phyloP scores from a whole-genome alignment of 2,329 filamentous ascomycete species.

The Lachnum nothofagi region DNA sequence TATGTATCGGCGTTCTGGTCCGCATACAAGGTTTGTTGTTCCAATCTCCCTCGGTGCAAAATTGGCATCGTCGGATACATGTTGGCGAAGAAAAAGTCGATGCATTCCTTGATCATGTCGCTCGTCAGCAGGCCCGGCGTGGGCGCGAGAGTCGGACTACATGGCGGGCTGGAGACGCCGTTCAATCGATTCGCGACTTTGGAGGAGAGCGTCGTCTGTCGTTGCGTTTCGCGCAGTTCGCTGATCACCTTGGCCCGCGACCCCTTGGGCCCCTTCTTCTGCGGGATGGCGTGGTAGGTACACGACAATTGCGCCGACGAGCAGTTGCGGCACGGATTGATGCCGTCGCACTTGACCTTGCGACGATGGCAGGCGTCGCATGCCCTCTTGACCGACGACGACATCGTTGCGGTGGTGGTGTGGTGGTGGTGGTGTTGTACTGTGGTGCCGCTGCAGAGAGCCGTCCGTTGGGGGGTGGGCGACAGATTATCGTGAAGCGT shows the following conservation, averaged over 20 bases:
- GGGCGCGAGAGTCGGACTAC: constrained; percentile 46
- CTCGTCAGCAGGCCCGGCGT: constrained; percentile 56
- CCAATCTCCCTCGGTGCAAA: constrained; percentile 52
- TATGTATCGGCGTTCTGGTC: constrained; percentile 60
- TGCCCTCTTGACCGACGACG: constrained; percentile 47
- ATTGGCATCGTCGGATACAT: constrained; percentile 62
- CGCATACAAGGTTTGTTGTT: constrained; percentile 54
- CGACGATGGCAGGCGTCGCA: constrained; percentile 70
- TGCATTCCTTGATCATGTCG: constrained; percentile 60
- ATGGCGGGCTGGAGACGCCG: constrained; percentile 46
- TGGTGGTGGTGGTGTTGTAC: neutral
- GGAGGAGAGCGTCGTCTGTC: constrained; percentile 58
- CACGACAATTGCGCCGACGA: constrained; percentile 60
- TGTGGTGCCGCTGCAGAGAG: too few species aligned
- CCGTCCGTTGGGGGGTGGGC: too few species aligned
- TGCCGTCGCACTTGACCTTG: constrained; percentile 69
- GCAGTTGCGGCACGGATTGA: constrained; percentile 68
- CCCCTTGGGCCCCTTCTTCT: constrained; percentile 73
- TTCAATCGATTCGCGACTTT: constrained; percentile 58
- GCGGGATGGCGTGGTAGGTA: constrained; percentile 69
- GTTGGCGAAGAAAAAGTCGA: constrained; percentile 64
- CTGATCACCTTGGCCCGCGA: constrained; percentile 71
- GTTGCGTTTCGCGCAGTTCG: constrained; percentile 64
- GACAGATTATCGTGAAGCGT: neutral
- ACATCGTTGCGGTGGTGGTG: constrained; percentile 21